phyloP scores from a whole-genome alignment of 768 basidiomycete genomes.

The Pisolithus sp. region DNA sequence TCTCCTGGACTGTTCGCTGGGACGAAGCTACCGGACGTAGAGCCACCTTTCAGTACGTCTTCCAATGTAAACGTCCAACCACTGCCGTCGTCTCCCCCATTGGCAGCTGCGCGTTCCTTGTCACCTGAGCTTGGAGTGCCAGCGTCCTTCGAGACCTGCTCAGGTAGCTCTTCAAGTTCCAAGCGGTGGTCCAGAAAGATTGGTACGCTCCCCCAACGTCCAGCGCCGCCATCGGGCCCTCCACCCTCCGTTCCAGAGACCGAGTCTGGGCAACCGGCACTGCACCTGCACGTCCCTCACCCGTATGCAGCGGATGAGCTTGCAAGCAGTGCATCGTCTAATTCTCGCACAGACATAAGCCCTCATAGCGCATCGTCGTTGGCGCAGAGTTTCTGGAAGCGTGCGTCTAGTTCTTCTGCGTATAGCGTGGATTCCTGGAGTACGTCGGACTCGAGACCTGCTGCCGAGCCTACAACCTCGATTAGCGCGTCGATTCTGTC shows the following conservation, averaged over 20 bases:
- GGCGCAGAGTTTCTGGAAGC: conserved; percentile 48
- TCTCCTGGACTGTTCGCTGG: conserved; percentile 3
- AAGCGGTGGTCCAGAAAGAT: conserved; percentile 54
- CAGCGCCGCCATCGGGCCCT: conserved; percentile 56
- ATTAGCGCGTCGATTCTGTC: not conserved
- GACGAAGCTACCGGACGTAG: not conserved
- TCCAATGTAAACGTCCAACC: not conserved
- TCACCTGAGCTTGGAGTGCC: conserved; percentile 21
- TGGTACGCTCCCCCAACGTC: conserved; percentile 39
- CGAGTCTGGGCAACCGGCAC: conserved; percentile 20
- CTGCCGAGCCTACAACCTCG: conserved; percentile 6
- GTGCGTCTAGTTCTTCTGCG: conserved; percentile 45
- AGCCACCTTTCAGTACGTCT: not conserved
- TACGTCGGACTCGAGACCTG: conserved; percentile 34
- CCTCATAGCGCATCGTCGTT: conserved; percentile 40
- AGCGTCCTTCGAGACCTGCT: conserved; percentile 30
- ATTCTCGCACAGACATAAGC: conserved; percentile 28
- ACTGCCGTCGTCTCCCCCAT: not conserved
- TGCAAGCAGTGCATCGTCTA: conserved; percentile 34
- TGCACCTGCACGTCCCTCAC: conserved; percentile 22
- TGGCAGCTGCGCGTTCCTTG: conserved; percentile 1
- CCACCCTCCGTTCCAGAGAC: conserved; percentile 40
- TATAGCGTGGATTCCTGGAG: conserved; percentile 38
- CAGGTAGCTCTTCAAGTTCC: conserved; percentile 17
- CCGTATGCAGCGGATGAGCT: conserved; percentile 28